A percentile compares a stretch with the other conserved stretches of the same genome.
These are phyloP conservation scores for Pueraria montana DNA, from an alignment of 306 rosid species.

Conservation along the genomic window DNA sequence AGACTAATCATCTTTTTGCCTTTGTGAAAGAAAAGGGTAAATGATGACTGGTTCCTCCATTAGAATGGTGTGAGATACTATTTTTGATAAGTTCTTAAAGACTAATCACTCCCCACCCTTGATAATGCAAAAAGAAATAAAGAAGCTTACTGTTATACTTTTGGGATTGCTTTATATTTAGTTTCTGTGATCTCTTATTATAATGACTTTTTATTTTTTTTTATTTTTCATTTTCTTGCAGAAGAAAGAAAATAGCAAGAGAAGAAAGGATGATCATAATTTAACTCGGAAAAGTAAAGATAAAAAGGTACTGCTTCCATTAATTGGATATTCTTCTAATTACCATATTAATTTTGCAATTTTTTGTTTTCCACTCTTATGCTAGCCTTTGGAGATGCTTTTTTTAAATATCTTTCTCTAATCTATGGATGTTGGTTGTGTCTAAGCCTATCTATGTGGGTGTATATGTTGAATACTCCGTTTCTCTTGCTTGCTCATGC, in stretches of 20 bases:
- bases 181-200: conserved; percentile 17
- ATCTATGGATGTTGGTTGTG: conserved; percentile 3
- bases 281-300: conserved; percentile 82
- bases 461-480: conserved; percentile 16
- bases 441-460: not conserved
- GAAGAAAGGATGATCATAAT: conserved; percentile 94
- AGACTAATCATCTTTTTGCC: not conserved
- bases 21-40: conserved; percentile 15
- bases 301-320: conserved; percentile 73
- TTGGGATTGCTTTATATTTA: conserved; percentile 32
- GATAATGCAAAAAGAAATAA: conserved; percentile 15
- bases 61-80: conserved; percentile 32
- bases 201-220: not conserved
- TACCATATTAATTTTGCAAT: not conserved
- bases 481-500: conserved; percentile 19
- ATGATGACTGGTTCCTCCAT: conserved; percentile 29
- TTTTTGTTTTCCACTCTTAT: conserved; percentile 31
- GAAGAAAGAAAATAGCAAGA: conserved; percentile 98
- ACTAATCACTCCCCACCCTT: not conserved
- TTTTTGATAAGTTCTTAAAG: not conserved
- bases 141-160: conserved; percentile 14
- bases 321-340: conserved; percentile 14
- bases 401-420: conserved; percentile 30
- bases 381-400: conserved; percentile 7
- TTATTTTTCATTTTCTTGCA: conserved; percentile 49